Evolutionary conservation across 2,329 filamentous ascomycete species (phyloP).

Genomic region (Drechmeria coniospora): DNA sequence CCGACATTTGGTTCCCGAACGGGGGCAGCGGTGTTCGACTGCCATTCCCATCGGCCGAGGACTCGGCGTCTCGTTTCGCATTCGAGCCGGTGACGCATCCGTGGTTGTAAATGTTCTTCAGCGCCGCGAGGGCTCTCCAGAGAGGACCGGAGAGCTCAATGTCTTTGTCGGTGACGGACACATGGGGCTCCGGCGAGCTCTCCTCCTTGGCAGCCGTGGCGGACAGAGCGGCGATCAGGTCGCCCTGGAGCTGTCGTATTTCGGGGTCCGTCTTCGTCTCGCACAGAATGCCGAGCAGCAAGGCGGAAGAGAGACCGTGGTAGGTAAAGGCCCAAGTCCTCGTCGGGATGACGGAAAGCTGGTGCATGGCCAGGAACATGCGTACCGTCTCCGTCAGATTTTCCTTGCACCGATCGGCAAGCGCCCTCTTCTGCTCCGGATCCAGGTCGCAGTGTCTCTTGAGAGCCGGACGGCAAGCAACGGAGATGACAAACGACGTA

Average conservation of each 20-base stretch:
- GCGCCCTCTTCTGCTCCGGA: conserved; percentile 33
- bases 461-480: conserved; percentile 47
- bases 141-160: conserved; percentile 48
- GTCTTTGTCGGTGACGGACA: conserved; percentile 40
- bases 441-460: conserved; percentile 37
- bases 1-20: conserved; percentile 10
- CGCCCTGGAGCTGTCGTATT: conserved; percentile 46
- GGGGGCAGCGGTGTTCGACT: conserved; percentile 24
- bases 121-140: conserved; percentile 42
- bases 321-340: conserved; percentile 55
- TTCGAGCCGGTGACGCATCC: conserved; percentile 37
- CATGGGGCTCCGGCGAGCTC: conserved; percentile 35
- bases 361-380: conserved; percentile 56
- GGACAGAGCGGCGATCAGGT: conserved; percentile 47
- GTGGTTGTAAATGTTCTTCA: conserved; percentile 53
- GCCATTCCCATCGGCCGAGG: conserved; percentile 29
- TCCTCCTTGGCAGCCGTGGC: conserved; percentile 48
- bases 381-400: conserved; percentile 50
- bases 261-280: conserved; percentile 49
- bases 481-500: conserved; percentile 49
- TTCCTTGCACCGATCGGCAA: conserved; percentile 43
- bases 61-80: conserved; percentile 33
- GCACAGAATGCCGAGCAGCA: conserved; percentile 46
- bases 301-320: conserved; percentile 48
- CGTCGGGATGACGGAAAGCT: conserved; percentile 49